These are phyloP conservation scores for Diaporthe nobilis DNA, from an alignment of 2,329 filamentous ascomycete species.

Conservation along the genomic window DNA sequence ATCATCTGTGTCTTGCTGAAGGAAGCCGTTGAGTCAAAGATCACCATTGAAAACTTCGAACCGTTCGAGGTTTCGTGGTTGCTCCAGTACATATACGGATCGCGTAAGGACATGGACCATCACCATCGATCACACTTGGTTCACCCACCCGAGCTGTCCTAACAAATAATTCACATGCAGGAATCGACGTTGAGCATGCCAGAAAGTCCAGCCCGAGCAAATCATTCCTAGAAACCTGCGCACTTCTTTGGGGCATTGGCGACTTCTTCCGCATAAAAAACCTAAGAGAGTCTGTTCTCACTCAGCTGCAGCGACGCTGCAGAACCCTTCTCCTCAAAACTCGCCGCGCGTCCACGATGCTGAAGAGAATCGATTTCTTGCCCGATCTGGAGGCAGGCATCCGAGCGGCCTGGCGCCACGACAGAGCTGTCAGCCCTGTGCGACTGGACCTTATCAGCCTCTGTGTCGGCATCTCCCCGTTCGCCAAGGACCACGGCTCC, in stretches of 20 bases:
- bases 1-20: not conserved
- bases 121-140: not conserved
- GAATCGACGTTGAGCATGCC: not conserved
- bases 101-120: not conserved
- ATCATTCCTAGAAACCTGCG: conserved; percentile 6
- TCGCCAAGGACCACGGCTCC: not conserved
- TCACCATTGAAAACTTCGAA: not conserved
- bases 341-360: not conserved
- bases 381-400: conserved; percentile 1
- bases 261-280: not conserved
- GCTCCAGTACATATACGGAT: not conserved
- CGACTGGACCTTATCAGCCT: not conserved
- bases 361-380: not conserved
- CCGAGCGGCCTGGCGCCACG: conserved; percentile 1
- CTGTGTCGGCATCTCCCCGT: not conserved
- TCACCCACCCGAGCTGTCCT: not conserved
- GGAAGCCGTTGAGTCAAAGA: not conserved
- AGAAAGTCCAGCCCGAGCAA: not conserved
- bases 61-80: conserved; percentile 16
- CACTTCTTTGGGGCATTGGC: conserved; percentile 4
- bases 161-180: not conserved
- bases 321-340: not conserved
- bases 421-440: not conserved
- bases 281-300: not conserved
- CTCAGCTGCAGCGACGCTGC: not conserved